These are phyloP conservation scores for Claviceps cyperi DNA, from an alignment of 2,329 filamentous ascomycete genomes.

Conservation along the genomic window DNA sequence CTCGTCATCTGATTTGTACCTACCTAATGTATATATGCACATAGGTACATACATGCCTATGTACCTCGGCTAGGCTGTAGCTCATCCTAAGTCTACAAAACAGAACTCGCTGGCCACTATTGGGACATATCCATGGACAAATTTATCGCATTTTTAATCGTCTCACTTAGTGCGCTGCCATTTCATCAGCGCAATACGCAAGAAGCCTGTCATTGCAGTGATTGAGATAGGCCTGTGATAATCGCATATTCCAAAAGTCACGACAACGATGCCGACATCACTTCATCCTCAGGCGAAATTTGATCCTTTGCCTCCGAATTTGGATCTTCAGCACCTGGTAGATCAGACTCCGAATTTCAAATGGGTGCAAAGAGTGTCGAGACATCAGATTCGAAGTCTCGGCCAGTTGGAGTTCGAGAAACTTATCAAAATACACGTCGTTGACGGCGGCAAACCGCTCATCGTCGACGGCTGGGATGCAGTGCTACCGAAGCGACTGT, in stretches of 20 bases:
- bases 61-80: too few relatives aligned
- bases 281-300: slow-evolving; percentile 76
- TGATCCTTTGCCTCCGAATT: slow-evolving; percentile 74
- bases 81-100: too few relatives aligned
- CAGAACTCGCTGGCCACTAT: too few relatives aligned
- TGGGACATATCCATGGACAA: too few relatives aligned
- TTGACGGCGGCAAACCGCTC: slow-evolving; percentile 71
- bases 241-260: neutral
- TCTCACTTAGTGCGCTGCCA: too few relatives aligned
- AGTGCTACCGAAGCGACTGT: slow-evolving; percentile 60
- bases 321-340: slow-evolving; percentile 64
- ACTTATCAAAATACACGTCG: slow-evolving; percentile 69
- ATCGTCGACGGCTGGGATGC: slow-evolving; percentile 82
- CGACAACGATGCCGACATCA: slow-evolving; percentile 51
- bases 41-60: too few relatives aligned
- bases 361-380: slow-evolving; percentile 69
- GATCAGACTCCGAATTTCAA: slow-evolving; percentile 72
- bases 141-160: too few relatives aligned
- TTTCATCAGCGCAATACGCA: neutral
- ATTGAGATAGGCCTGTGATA: neutral
- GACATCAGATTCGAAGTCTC: slow-evolving; percentile 61
- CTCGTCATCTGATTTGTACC: neutral
- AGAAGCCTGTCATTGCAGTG: neutral
- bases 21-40: too few relatives aligned
- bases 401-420: slow-evolving; percentile 73